These are phyloP conservation scores for Beauveria varroae DNA, from an alignment of 2,329 filamentous ascomycete genomes.

Conservation along the genomic window DNA sequence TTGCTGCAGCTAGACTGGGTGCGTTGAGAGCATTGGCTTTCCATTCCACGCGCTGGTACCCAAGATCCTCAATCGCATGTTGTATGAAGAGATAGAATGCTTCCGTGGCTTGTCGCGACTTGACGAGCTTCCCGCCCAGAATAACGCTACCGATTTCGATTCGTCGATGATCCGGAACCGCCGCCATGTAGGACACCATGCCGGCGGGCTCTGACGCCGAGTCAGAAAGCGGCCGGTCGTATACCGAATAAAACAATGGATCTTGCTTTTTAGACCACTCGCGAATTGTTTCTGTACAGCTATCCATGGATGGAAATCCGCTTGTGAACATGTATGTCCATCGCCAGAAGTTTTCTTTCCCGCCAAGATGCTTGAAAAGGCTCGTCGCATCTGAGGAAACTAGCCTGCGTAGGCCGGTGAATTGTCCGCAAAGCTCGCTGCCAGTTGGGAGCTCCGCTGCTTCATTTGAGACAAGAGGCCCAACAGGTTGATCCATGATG, in stretches of 20 bases:
- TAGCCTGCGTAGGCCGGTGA: conserved; percentile 25
- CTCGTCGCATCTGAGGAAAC: conserved; percentile 19
- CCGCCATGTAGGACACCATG: conserved; percentile 36
- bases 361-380: conserved; percentile 26
- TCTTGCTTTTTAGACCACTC: conserved; percentile 23
- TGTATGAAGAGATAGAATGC: conserved; percentile 47
- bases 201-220: conserved; percentile 30
- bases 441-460: neutral
- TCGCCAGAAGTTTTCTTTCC: conserved; percentile 21
- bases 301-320: conserved; percentile 15
- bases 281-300: conserved; percentile 16
- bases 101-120: conserved; percentile 50
- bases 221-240: conserved; percentile 23
- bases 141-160: conserved; percentile 53
- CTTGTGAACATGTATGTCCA: conserved; percentile 29
- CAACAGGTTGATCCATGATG: conserved; percentile 1
- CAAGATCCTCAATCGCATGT: conserved; percentile 45
- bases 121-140: conserved; percentile 41
- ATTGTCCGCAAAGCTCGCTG: conserved; percentile 20
- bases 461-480: neutral
- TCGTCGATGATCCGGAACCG: conserved; percentile 37
- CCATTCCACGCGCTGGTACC: conserved; percentile 55
- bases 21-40: conserved; percentile 53
- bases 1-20: conserved; percentile 45
- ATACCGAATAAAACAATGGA: conserved; percentile 36